Evolutionary conservation across 2,329 filamentous ascomycete genomes (phyloP), one percentile per base, ranked within the genome.

Genomic region (Juglanconis sp.): DNA sequence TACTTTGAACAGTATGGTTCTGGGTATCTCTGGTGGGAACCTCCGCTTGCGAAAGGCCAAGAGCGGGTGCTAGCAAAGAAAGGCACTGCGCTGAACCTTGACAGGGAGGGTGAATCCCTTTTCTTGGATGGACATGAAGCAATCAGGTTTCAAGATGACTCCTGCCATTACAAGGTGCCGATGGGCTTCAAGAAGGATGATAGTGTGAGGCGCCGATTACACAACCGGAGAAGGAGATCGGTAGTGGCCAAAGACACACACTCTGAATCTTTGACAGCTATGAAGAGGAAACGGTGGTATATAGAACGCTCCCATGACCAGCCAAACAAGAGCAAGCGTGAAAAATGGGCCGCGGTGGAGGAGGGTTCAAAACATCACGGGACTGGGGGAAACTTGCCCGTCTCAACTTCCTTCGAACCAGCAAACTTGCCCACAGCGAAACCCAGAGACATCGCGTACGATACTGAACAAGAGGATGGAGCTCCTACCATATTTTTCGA

Each of bases 1-100:
- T 80, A 79, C 57, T 66, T 53, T 40, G 67, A 64, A 4, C 48
- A 63, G 10, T 62, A 77, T 63, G 78, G 78, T 2, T 65, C 69
- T 1, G 77, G 76, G 8, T 79, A 76, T 74, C 70, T 80, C 11
- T 81, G 77, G 77, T 76, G 76, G 56, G 78, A 81, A 60, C 72
- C 74, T 3, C 77, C 78, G 0, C 67, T 80, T 50, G 61, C 31
- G 53, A 51, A 15, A 15, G 65, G 34, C 2, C 64, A 53, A 1
- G 56, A 64, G 3, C 46, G 51, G 5, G 58, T 64, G 17, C 44
- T 71, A 7, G 74, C 70, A 24, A 74, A 71, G 56, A 74, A 71
- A 51, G 70, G 70, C 17, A 51, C 70, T 13, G 70, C 70, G 32
- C 67, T 75, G 6, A 51, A 48, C 9, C 24, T 59, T 32, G 36